These are phyloP conservation scores for Camelina laxa DNA, from an alignment of 345 rosid genomes.

Conservation along the genomic window DNA sequence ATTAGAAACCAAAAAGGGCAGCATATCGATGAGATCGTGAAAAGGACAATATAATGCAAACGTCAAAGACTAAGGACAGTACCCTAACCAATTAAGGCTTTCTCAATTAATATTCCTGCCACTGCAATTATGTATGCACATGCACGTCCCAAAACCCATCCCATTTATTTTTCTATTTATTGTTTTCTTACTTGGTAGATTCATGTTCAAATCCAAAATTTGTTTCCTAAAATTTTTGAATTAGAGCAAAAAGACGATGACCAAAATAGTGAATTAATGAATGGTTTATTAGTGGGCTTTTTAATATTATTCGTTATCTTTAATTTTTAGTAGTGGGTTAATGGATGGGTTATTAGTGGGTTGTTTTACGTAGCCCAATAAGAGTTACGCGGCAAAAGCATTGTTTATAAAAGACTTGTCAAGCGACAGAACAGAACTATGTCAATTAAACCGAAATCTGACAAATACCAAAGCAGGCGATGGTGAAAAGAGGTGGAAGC, in stretches of 20 bases:
- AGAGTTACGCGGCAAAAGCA: neutral
- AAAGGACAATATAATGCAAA: conserved; percentile 30
- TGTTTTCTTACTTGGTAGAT: neutral
- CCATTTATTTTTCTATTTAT: neutral
- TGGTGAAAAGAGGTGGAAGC: conserved; percentile 5
- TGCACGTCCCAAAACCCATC: conserved; percentile 27
- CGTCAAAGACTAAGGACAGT: conserved; percentile 35
- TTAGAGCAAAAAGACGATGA: neutral
- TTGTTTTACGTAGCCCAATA: neutral
- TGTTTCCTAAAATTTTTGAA: neutral
- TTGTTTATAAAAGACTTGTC: neutral
- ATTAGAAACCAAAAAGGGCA: conserved; percentile 22
- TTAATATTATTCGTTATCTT: neutral
- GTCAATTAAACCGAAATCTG: neutral
- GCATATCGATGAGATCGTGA: conserved; percentile 19
- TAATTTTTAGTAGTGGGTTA: too few species aligned
- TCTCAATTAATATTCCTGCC: conserved; percentile 36
- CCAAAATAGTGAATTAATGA: neutral
- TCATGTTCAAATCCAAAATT: neutral
- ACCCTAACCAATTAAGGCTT: conserved; percentile 32
- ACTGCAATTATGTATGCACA: conserved; percentile 31
- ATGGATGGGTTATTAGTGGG: neutral
- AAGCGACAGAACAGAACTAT: neutral
- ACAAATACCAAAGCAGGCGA: neutral
- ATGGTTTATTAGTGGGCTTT: neutral